Evolutionary conservation across 176 grass and related monocot genomes (phyloP).

Genomic region (Triticum dicoccoides): DNA sequence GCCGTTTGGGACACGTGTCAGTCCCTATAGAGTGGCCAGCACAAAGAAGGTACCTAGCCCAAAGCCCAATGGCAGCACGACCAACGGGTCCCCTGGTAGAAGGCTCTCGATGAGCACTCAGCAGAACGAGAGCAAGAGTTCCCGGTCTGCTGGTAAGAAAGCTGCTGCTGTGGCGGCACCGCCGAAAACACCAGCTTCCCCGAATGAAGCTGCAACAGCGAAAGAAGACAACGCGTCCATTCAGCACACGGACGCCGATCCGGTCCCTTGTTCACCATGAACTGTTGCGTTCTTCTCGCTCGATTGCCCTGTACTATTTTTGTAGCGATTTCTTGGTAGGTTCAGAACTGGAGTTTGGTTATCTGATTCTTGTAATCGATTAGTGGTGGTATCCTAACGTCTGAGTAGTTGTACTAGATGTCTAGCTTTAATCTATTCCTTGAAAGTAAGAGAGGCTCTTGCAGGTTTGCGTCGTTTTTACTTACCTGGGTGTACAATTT

Average conservation of each 20-base stretch:
- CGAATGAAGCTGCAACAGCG: conserved; percentile 2
- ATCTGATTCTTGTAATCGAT: background rate
- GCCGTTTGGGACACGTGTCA: conserved; percentile 32
- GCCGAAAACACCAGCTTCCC: background rate
- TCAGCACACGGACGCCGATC: conserved; percentile 30
- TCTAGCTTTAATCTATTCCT: background rate
- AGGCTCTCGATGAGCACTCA: conserved; percentile 55
- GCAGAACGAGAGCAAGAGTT: conserved; percentile 40
- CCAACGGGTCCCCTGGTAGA: conserved; percentile 45
- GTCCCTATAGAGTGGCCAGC: conserved; percentile 42
- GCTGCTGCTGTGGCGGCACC: background rate
- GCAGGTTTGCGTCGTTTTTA: background rate
- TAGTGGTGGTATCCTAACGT: background rate
- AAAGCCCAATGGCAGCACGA: conserved; percentile 36
- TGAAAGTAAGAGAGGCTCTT: background rate
- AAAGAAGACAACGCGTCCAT: conserved; percentile 34
- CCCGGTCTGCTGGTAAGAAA: conserved; percentile 54
- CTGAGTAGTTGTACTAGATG: background rate
- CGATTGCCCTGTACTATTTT: background rate
- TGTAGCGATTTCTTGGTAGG: conserved; percentile 10
- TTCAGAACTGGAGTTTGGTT: background rate
- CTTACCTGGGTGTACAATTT: background rate
- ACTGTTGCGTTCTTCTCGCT: background rate
- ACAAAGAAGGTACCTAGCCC: conserved; percentile 48
- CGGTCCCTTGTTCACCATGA: conserved; percentile 42